Evolutionary conservation across 345 rosid species (phyloP).

Genomic region (Pistacia integerrima): DNA sequence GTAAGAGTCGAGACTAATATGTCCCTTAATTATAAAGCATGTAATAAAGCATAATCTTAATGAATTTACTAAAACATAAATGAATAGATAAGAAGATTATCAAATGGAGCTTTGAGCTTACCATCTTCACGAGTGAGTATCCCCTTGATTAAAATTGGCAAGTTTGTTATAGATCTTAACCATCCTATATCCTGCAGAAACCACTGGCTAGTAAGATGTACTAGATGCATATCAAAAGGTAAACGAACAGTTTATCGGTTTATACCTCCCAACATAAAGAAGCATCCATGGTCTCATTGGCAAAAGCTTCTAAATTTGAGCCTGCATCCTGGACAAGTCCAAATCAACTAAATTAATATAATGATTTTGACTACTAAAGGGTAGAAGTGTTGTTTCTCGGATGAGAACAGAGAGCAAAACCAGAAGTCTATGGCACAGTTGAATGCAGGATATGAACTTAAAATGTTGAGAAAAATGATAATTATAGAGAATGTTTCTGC

Average conservation of each 20-base stretch:
- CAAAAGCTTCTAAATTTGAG: conserved; percentile 56
- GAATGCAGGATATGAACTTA: background rate
- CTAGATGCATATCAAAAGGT: background rate
- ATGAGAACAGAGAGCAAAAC: background rate
- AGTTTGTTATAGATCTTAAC: conserved; percentile 73
- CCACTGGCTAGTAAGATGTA: background rate
- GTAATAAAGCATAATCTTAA: background rate
- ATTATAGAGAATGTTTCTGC: conserved; percentile 26
- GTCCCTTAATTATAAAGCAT: background rate
- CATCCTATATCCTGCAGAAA: conserved; percentile 69
- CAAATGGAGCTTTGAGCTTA: conserved; percentile 32
- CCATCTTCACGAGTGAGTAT: conserved; percentile 84
- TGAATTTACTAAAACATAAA: too few species aligned
- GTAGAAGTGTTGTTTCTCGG: background rate
- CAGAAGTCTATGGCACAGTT: background rate
- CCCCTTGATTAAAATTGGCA: conserved; percentile 81
- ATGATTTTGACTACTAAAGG: background rate
- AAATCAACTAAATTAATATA: background rate
- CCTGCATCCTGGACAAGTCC: conserved; percentile 50
- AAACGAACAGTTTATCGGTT: background rate
- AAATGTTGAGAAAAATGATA: background rate
- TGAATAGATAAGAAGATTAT: background rate
- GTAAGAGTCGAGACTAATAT: background rate
- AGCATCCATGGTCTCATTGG: conserved; percentile 53
- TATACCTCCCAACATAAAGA: conserved; percentile 78